Conservation (phyloP, 2,329 filamentous ascomycete species). For the Aspergillus sp. region DNA sequence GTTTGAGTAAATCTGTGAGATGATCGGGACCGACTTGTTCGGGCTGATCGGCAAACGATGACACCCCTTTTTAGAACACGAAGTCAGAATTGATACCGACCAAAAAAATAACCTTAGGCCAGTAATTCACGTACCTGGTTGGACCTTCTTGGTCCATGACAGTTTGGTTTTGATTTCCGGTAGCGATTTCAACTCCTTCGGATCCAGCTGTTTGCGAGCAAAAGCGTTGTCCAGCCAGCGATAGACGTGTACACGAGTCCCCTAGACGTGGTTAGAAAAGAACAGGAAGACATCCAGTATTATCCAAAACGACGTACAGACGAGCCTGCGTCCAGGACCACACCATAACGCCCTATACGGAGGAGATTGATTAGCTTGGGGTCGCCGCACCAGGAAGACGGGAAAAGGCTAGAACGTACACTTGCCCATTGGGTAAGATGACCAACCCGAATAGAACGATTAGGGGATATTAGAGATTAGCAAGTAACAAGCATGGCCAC, state of each 20-base stretch:
- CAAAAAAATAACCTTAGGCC: too few species aligned
- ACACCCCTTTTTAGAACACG: slow-evolving; percentile 51
- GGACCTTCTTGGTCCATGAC: slow-evolving; percentile 86
- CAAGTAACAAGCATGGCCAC: slow-evolving; percentile 25
- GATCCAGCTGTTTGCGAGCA: slow-evolving; percentile 54
- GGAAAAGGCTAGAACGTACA: slow-evolving; percentile 19
- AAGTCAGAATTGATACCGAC: neutral
- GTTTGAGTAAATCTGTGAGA: slow-evolving; percentile 67
- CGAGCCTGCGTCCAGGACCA: slow-evolving; percentile 95
- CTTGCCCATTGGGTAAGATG: slow-evolving; percentile 34
- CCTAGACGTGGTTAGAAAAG: slow-evolving; percentile 33
- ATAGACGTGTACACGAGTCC: slow-evolving; percentile 90
- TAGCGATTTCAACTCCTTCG: slow-evolving; percentile 56
- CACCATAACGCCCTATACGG: slow-evolving; percentile 62
- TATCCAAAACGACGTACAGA: slow-evolving; percentile 47
- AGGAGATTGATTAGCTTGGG: neutral
- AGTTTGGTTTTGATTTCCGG: slow-evolving; percentile 77
- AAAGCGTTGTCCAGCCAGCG: slow-evolving; percentile 73
- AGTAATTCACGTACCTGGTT: slow-evolving; percentile 54
- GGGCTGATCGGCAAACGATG: slow-evolving; percentile 73
- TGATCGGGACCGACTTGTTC: slow-evolving; percentile 73
- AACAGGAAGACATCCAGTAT: neutral
- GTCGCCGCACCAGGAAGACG: neutral
- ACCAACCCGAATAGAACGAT: neutral
- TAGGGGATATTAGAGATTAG: slow-evolving; percentile 4